Evolutionary conservation across 2,329 filamentous ascomycete species (phyloP), one percentile per base, ranked within the genome.

Genomic region (Aspergillus persii): DNA sequence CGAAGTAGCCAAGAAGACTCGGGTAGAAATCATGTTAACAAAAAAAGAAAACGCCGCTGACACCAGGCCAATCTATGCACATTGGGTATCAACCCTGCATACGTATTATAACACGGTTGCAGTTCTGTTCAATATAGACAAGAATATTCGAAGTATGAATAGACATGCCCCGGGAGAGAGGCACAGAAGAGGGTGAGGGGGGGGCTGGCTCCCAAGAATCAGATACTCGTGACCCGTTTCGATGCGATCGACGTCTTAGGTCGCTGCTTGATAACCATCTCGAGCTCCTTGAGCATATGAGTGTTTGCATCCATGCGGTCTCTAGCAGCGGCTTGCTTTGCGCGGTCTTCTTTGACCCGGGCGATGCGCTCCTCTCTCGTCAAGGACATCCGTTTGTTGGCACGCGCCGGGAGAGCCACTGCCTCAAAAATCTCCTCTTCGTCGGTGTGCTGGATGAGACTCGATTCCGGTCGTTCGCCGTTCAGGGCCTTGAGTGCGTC

Each of bases 401-500:
- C 36, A 41, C 79, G 79, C 6, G 86, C 80, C 2, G 89, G 89
- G 59, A 91, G 80, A 2, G 93, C 92, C 41, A 98, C 86, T 0
- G 93, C 95, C 76, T 99, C 95, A 62, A 96, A 98, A 0, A 99
- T 85, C 70, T 96, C 90, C 55, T 89, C 87, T 54, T 91, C 89
- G 39, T 73, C 70, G 48, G 68, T 68, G 49, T 68, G 69, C 18
- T 65, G 68, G 33, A 58, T 67, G 30, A 66, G 69, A 29, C 66
- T 66, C 12, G 69, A 61, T 41, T 71, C 67, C 8, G 66, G 66
- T 23, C 67, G 79, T 54, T 92, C 91, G 51, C 92, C 92, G 61
- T 86, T 96, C 53, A 97, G 80, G 1, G 89, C 88, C 63, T 88
- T 88, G 29, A 97, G 81, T 0, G 94, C 93, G 66, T 89, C 87